These are phyloP conservation scores for Syzygium aromaticum DNA, from an alignment of 345 rosid species.

Conservation along the genomic window DNA sequence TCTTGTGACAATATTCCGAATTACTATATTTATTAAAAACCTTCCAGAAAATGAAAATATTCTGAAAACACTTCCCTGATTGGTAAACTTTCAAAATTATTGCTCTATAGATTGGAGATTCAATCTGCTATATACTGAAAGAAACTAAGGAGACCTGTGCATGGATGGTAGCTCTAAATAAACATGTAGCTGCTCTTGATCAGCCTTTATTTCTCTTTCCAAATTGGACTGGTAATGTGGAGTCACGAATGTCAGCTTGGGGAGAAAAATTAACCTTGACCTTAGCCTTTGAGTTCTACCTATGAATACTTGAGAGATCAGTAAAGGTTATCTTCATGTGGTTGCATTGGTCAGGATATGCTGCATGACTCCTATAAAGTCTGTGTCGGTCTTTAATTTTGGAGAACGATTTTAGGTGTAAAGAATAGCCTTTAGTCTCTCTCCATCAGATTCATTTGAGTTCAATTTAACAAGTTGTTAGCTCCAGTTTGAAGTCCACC, in stretches of 20 bases:
- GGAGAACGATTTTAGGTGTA: not conserved
- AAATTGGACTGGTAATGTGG: not conserved
- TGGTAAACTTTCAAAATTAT: not conserved
- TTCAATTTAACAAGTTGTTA: not conserved
- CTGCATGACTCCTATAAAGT: not conserved
- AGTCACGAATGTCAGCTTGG: not conserved
- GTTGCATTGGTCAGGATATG: not conserved
- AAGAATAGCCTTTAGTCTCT: not conserved
- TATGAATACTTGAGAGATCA: not conserved
- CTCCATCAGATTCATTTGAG: not conserved
- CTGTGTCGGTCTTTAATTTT: not conserved
- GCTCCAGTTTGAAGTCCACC: not conserved
- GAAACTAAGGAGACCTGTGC: not conserved
- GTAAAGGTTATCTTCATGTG: not conserved
- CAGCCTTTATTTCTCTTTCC: not conserved
- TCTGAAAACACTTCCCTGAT: not conserved
- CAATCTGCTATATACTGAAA: not conserved
- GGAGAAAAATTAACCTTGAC: not conserved
- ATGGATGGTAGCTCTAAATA: not conserved
- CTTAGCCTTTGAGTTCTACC: not conserved
- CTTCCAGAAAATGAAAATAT: not conserved
- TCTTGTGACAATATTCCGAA: not conserved
- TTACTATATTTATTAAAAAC: not conserved
- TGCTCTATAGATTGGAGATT: not conserved
- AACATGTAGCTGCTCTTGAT: not conserved